phyloP scores from a whole-genome alignment of 2,329 filamentous ascomycete species.

The Colletotrichum cordylinicola region DNA sequence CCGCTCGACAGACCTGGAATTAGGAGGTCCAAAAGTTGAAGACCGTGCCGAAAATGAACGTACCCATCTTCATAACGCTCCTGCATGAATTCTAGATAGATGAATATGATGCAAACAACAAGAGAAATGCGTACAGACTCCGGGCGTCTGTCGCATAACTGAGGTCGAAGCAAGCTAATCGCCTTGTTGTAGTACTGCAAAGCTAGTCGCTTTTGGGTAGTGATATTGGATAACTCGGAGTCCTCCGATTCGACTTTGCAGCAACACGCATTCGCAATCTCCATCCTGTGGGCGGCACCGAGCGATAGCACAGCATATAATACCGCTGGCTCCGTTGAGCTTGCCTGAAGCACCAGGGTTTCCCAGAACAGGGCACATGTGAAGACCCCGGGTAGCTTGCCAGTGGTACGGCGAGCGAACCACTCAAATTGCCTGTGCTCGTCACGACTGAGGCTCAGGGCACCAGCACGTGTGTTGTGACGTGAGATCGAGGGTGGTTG shows the following conservation, averaged over 20 bases:
- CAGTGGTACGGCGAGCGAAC: neutral
- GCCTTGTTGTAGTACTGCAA: neutral
- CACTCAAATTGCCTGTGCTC: neutral
- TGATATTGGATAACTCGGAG: neutral
- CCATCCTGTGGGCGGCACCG: neutral
- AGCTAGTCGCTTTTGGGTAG: fast-evolving
- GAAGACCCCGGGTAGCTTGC: neutral
- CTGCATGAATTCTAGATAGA: neutral
- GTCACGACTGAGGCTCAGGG: neutral
- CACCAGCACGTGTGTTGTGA: neutral
- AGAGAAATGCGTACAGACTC: neutral
- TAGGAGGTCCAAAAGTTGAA: neutral
- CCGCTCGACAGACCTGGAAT: fast-evolving
- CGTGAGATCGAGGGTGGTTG: neutral
- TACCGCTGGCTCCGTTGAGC: neutral
- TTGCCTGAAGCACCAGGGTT: neutral
- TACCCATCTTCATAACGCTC: neutral
- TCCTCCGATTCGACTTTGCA: neutral
- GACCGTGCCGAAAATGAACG: neutral
- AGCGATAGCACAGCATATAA: neutral
- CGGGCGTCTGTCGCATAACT: neutral
- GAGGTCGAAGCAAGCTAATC: neutral
- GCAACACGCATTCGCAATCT: neutral
- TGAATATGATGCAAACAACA: neutral
- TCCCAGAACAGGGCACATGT: neutral